Percentiles rank a stretch among this genome's conserved stretches.
Evolutionary conservation across 2,329 filamentous ascomycete genomes (phyloP).

Genomic region (Aspergillus novofumigatus): DNA sequence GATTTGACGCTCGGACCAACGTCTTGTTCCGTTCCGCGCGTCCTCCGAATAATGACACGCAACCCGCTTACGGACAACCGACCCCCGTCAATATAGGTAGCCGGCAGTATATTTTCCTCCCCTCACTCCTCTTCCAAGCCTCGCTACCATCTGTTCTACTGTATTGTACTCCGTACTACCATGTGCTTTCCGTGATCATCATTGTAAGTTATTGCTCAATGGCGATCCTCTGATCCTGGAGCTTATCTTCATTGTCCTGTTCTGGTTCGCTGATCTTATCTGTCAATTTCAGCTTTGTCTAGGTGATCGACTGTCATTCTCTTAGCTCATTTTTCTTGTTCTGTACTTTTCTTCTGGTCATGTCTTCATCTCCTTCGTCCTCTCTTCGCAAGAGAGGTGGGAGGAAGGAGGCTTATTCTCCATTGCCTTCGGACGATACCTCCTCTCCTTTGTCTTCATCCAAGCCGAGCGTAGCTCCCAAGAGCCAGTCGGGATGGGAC

Average conservation of each 20-base stretch:
- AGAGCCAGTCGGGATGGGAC: slow-evolving; percentile 63
- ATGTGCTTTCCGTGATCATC: slow-evolving; percentile 16
- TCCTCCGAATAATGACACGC: slow-evolving; percentile 18
- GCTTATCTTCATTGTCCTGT: neutral
- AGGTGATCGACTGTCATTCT: slow-evolving; percentile 27
- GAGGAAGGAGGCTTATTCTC: slow-evolving; percentile 31
- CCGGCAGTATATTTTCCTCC: neutral
- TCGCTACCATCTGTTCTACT: neutral
- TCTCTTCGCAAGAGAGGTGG: slow-evolving; percentile 41
- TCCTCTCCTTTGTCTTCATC: slow-evolving; percentile 18
- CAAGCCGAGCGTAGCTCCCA: slow-evolving; percentile 11
- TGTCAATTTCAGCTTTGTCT: slow-evolving; percentile 8
- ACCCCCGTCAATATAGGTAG: neutral
- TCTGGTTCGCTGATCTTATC: slow-evolving; percentile 8
- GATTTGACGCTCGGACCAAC: slow-evolving; percentile 9
- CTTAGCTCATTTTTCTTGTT: slow-evolving; percentile 15
- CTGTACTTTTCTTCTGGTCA: slow-evolving; percentile 20
- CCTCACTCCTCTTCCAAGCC: neutral
- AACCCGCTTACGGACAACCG: slow-evolving; percentile 10
- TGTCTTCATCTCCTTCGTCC: slow-evolving; percentile 33
- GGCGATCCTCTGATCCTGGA: neutral
- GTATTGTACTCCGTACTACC: slow-evolving; percentile 1
- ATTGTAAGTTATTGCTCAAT: slow-evolving; percentile 7
- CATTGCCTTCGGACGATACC: slow-evolving; percentile 21
- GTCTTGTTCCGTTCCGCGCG: slow-evolving; percentile 21